phyloP scores from a whole-genome alignment of 139 green algal species.

The Haematococcus lacustris region DNA sequence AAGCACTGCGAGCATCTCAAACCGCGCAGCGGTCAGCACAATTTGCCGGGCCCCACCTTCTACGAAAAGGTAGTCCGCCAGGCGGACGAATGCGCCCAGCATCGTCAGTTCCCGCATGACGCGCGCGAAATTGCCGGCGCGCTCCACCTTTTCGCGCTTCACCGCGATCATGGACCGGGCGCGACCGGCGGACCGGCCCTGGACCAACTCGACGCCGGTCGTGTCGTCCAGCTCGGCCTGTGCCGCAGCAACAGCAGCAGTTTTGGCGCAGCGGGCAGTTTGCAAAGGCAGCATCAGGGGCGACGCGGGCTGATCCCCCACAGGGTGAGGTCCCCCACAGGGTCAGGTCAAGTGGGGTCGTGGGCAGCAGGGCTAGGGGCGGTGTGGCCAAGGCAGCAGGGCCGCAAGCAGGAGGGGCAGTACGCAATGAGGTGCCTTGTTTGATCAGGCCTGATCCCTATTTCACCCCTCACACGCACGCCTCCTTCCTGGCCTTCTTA shows the following conservation, averaged over 20 bases:
- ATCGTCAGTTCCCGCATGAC: slow-evolving; percentile 66
- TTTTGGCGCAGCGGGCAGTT: too few species aligned
- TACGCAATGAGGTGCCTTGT: too few species aligned
- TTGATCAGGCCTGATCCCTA: too few species aligned
- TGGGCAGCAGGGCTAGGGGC: too few species aligned
- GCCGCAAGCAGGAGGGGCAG: too few species aligned
- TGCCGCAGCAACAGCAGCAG: neutral
- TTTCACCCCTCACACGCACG: too few species aligned
- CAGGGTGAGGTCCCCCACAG: too few species aligned
- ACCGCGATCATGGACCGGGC: slow-evolving; percentile 47
- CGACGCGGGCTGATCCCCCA: too few species aligned
- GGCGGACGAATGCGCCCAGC: slow-evolving; percentile 66
- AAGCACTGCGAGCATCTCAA: neutral
- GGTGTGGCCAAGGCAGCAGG: too few species aligned
- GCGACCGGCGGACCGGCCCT: slow-evolving; percentile 23
- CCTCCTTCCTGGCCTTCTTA: too few species aligned
- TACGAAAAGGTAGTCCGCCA: slow-evolving; percentile 70
- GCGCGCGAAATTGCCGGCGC: slow-evolving; percentile 52
- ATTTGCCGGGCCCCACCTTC: slow-evolving; percentile 20
- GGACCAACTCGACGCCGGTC: slow-evolving; percentile 66
- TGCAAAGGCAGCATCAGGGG: too few species aligned
- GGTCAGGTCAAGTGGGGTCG: too few species aligned
- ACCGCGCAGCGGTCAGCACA: neutral
- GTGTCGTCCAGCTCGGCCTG: slow-evolving; percentile 64
- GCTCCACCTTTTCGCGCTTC: slow-evolving; percentile 69